Base-by-base conservation (phyloP, 2,329 filamentous ascomycete species). In the Microsporum canis region DNA sequence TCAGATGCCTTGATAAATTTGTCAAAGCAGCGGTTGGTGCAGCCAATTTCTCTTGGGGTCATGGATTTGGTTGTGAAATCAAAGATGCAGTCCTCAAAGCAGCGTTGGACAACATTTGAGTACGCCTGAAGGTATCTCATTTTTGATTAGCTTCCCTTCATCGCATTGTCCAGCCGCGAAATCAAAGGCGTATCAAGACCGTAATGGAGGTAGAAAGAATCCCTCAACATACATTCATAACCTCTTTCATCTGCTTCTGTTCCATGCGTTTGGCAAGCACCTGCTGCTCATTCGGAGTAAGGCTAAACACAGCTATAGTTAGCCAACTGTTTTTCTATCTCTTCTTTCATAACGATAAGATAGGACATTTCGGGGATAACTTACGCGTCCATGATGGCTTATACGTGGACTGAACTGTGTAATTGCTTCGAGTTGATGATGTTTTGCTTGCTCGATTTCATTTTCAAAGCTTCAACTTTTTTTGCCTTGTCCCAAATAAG, bases 51-150 rank as follows among this genome's bases (percentile, higher is more conserved):
- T 73, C 89, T 87, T 67, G 86, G 83, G 65, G 88, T 87, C 67
- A 99, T 84, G 57, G 90, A 89, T 80, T 97, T 97, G 79, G 91
- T 95, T 71, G 91, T 95, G 84, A 99, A 99, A 82, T 97, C 91
- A 77, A 91, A 92, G 78, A 99, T 85, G 82, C 94, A 99, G 77
- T 94, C 88, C 74, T 89, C 87, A 83, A 99, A 99, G 84, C 94
- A 99, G 65, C 76, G 75, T 68, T 80, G 77, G 60, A 80, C 78
- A 63, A 80, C 76, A 67, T 76, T 79, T 66, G 83, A 85, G 76
- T 87, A 87, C 79, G 85, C 86, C 84, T 87, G 66, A 10, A 23
- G 17, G 17, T 23, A 5, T 45, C 5, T 14, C 51, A 5, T 10
- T 23, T 34, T 8, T n/a, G 12, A 7, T 57, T 12, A 57, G 27